A percentile compares a stretch with the other conserved stretches of the same genome.
These are phyloP conservation scores for Acorus calamus DNA, from an alignment of 106 monocot genomes.

Conservation along the genomic window DNA sequence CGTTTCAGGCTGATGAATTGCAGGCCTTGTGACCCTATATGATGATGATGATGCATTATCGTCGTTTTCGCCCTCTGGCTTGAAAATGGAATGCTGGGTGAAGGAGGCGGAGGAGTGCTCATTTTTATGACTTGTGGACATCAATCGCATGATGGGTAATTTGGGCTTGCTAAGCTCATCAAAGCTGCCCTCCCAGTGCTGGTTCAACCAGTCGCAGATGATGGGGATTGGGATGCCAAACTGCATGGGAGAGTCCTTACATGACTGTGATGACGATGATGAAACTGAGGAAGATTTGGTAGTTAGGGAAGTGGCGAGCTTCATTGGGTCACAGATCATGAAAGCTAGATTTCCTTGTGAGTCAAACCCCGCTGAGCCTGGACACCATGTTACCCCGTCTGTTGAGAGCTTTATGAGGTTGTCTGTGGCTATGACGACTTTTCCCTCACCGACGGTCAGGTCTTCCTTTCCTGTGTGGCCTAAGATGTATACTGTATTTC, in stretches of 20 bases:
- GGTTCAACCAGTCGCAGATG: slow-evolving; percentile 81
- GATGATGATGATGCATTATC: slow-evolving; percentile 31
- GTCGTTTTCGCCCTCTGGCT: slow-evolving; percentile 32
- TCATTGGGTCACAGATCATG: slow-evolving; percentile 99
- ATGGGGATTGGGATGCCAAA: slow-evolving; percentile 88
- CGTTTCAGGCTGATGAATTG: slow-evolving; percentile 21
- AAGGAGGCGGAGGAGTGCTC: slow-evolving; percentile 58
- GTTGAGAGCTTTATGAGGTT: slow-evolving; percentile 88
- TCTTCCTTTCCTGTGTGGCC: slow-evolving; percentile 54
- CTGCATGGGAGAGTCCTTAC: slow-evolving; percentile 50
- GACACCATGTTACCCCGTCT: slow-evolving; percentile 48
- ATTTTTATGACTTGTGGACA: slow-evolving; percentile 54
- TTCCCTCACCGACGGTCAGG: slow-evolving; percentile 66
- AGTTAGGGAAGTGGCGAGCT: slow-evolving; percentile 68
- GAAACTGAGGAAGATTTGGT: slow-evolving; percentile 56
- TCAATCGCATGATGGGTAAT: slow-evolving; percentile 44
- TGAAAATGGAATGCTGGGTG: slow-evolving; percentile 54
- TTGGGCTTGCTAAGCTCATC: slow-evolving; percentile 89
- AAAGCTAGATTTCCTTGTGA: slow-evolving; percentile 83
- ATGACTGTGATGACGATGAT: slow-evolving; percentile 44
- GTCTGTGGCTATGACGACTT: slow-evolving; percentile 81
- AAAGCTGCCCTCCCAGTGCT: slow-evolving; percentile 92
- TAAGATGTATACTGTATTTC: slow-evolving; percentile 51
- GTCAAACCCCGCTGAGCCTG: slow-evolving; percentile 98
- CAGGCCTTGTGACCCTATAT: slow-evolving; percentile 24